A percentile compares a stretch with the other conserved stretches of the same genome.
These are phyloP conservation scores for Zopfochytrium polystomum DNA, from an alignment of 371 early-diverging fungal genomes.

Conservation along the genomic window DNA sequence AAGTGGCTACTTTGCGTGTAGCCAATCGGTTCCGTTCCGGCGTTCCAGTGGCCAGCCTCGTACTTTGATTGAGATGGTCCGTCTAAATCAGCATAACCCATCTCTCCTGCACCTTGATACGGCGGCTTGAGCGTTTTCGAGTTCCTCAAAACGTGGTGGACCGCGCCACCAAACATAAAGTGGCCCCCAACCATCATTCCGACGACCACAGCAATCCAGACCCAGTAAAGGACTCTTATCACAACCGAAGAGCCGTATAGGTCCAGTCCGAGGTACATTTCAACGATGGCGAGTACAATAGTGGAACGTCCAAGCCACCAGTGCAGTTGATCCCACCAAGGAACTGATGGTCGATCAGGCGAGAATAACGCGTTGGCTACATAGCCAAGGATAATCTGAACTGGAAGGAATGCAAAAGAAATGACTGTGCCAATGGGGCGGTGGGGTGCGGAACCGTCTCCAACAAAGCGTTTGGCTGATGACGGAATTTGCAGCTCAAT, in stretches of 20 bases:
- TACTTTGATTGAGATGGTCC: too few species aligned
- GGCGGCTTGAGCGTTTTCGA: too few species aligned
- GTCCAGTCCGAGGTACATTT: conserved; percentile 23
- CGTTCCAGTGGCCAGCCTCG: too few species aligned
- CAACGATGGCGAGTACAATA: conserved; percentile 26
- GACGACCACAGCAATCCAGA: not conserved
- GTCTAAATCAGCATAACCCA: too few species aligned
- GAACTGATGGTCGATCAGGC: conserved; percentile 26
- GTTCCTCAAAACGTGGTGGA: conserved; percentile 21
- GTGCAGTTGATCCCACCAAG: conserved; percentile 43
- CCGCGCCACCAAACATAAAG: conserved; percentile 17
- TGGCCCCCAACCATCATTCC: conserved; percentile 9
- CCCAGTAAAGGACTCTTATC: conserved; percentile 6
- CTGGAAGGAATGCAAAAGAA: conserved; percentile 7
- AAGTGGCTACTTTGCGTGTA: too few species aligned
- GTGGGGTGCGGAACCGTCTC: not conserved
- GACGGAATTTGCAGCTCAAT: conserved; percentile 16
- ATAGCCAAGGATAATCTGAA: conserved; percentile 37
- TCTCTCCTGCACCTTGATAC: too few species aligned
- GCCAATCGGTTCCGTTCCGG: too few species aligned
- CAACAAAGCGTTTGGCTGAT: not conserved
- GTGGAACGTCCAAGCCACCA: conserved; percentile 42
- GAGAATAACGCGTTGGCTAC: conserved; percentile 28
- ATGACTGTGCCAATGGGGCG: conserved; percentile 6
- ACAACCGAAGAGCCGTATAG: conserved; percentile 9